Evolutionary conservation across 495 filamentous ascomycete genomes (phyloP).

Genomic region (Daldinia concentrica): DNA sequence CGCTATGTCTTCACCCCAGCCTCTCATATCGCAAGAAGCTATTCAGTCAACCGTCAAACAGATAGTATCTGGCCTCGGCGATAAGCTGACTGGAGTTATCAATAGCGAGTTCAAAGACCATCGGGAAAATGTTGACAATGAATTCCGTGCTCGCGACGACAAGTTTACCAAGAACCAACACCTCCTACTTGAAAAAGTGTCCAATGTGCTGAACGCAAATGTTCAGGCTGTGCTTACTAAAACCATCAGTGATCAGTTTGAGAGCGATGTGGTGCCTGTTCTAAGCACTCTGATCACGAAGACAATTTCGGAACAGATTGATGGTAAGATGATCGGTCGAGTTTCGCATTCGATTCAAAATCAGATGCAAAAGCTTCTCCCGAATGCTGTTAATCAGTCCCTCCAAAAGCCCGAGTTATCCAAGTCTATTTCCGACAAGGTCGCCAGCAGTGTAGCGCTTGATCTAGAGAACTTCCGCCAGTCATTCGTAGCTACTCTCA

Average conservation of each 20-base stretch:
- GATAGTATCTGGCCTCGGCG: conserved; percentile 56
- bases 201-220: conserved; percentile 86
- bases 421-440: conserved; percentile 73
- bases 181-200: conserved; percentile 80
- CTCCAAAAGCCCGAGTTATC: conserved; percentile 75
- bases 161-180: conserved; percentile 55
- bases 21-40: conserved; percentile 51
- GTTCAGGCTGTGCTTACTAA: conserved; percentile 80
- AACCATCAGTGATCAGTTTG: conserved; percentile 74
- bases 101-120: conserved; percentile 55
- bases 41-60: conserved; percentile 55
- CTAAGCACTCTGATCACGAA: conserved; percentile 57
- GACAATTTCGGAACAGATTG: conserved; percentile 56
- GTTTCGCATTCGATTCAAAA: conserved; percentile 66
- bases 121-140: conserved; percentile 51
- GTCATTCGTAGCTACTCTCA: conserved; percentile 67
- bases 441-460: conserved; percentile 69
- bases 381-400: conserved; percentile 57
- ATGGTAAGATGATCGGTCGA: conserved; percentile 56
- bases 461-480: conserved; percentile 75
- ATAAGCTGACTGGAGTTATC: conserved; percentile 56
- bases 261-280: conserved; percentile 67
- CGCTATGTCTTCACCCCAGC: conserved; percentile 30
- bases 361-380: conserved; percentile 64
- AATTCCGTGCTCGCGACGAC: conserved; percentile 50